Conservation (phyloP, 129 eudicot genomes). For the Flaveria brownii region DNA sequence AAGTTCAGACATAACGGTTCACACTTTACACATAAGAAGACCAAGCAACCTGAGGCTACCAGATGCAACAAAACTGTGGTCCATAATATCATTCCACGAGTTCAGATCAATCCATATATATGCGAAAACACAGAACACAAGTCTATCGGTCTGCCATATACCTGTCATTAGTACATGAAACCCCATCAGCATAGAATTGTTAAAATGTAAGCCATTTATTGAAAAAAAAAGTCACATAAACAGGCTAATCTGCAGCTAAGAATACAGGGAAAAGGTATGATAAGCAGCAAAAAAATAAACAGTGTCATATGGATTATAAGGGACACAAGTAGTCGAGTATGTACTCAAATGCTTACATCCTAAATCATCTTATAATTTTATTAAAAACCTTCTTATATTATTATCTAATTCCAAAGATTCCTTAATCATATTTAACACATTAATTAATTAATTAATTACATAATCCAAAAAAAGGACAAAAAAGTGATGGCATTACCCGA, state of each 20-base stretch:
- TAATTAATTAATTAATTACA: background rate
- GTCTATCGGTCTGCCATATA: conserved; percentile 23
- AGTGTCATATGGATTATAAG: background rate
- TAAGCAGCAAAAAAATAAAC: background rate
- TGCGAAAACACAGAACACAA: background rate
- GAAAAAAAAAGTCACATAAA: background rate
- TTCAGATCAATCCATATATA: conserved; percentile 9
- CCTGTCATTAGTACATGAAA: conserved; percentile 18
- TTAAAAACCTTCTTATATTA: background rate
- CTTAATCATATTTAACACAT: background rate
- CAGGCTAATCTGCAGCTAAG: background rate
- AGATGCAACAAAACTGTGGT: conserved; percentile 19
- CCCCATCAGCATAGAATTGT: conserved; percentile 12
- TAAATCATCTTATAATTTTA: background rate
- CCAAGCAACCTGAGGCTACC: conserved; percentile 11
- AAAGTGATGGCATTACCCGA: background rate
- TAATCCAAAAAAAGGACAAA: background rate
- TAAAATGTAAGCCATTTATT: too few species aligned
- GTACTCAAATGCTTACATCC: background rate
- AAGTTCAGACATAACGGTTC: background rate
- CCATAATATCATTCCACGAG: background rate
- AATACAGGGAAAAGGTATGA: background rate
- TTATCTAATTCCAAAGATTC: background rate
- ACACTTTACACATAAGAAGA: background rate
- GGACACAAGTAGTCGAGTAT: background rate